phyloP scores from a whole-genome alignment of 305 asterid species.

The Fraxinus floribunda region DNA sequence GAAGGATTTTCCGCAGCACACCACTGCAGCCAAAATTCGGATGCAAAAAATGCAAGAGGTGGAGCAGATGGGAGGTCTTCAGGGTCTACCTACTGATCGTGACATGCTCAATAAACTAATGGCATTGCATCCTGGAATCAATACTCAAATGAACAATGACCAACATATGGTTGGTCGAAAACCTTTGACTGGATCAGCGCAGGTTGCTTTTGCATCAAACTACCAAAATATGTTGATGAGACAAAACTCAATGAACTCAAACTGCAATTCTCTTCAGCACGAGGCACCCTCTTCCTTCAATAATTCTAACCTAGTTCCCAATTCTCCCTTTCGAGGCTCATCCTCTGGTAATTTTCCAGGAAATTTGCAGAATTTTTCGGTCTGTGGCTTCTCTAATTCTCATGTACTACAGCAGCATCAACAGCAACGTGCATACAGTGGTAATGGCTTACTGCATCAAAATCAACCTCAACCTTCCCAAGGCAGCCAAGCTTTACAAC shows the following conservation, averaged over 20 bases:
- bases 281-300: conserved; percentile 58
- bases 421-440: conserved; percentile 24
- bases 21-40: conserved; percentile 44
- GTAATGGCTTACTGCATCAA: conserved; percentile 42
- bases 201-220: conserved; percentile 68
- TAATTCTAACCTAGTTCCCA: conserved; percentile 43
- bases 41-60: conserved; percentile 50
- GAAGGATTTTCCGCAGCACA: conserved; percentile 57
- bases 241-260: conserved; percentile 70
- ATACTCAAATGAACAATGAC: conserved; percentile 46
- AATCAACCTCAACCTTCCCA: conserved; percentile 42
- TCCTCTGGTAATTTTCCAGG: background rate
- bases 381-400: conserved; percentile 35
- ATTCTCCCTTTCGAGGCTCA: conserved; percentile 43
- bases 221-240: conserved; percentile 71
- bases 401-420: conserved; percentile 34
- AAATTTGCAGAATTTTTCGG: conserved; percentile 32
- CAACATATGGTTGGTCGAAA: conserved; percentile 57
- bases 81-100: conserved; percentile 53
- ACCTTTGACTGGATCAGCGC: conserved; percentile 63
- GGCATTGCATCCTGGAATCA: conserved; percentile 60
- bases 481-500: conserved; percentile 60
- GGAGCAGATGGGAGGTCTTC: conserved; percentile 56
- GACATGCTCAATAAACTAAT: conserved; percentile 56
- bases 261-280: conserved; percentile 42